phyloP scores from a whole-genome alignment of 352 stramenopile species.

The Phytophthora lateralis region DNA sequence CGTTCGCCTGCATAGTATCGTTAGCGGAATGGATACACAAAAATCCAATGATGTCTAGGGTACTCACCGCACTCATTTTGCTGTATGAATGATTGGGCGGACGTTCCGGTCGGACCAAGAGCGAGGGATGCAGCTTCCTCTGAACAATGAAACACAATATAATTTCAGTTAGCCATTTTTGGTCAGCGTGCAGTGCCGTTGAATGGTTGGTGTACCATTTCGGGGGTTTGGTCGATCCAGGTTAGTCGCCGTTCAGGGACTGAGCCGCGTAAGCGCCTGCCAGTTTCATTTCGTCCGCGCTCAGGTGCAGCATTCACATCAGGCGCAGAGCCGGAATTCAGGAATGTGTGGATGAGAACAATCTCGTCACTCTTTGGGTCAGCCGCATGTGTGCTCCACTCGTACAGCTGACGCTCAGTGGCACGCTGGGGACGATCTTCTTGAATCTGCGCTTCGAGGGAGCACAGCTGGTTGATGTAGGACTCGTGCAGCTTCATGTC shows the following conservation, averaged over 20 bases:
- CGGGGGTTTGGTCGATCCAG: slow-evolving; percentile 74
- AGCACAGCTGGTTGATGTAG: slow-evolving; percentile 77
- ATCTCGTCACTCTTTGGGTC: slow-evolving; percentile 68
- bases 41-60: background rate
- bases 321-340: slow-evolving; percentile 51
- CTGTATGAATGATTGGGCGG: slow-evolving; percentile 81
- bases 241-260: slow-evolving; percentile 39
- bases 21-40: background rate
- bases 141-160: slow-evolving; percentile 17
- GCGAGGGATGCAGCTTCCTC: slow-evolving; percentile 61
- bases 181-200: background rate
- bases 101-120: slow-evolving; percentile 66
- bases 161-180: slow-evolving; percentile 5
- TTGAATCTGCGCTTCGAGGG: slow-evolving; percentile 69
- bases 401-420: slow-evolving; percentile 71
- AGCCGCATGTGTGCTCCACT: slow-evolving; percentile 55
- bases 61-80: slow-evolving; percentile 68
- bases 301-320: slow-evolving; percentile 18
- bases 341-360: slow-evolving; percentile 79
- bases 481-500: slow-evolving; percentile 88
- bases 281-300: slow-evolving; percentile 16
- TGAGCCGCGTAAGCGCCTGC: slow-evolving; percentile 25
- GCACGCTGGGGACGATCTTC: slow-evolving; percentile 43
- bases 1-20: slow-evolving; percentile 49
- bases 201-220: slow-evolving; percentile 49